A percentile compares a stretch with the other conserved stretches of the same genome.
Conservation (phyloP, 164 flowering plant genomes). For the Nymphaea colorata region DNA sequence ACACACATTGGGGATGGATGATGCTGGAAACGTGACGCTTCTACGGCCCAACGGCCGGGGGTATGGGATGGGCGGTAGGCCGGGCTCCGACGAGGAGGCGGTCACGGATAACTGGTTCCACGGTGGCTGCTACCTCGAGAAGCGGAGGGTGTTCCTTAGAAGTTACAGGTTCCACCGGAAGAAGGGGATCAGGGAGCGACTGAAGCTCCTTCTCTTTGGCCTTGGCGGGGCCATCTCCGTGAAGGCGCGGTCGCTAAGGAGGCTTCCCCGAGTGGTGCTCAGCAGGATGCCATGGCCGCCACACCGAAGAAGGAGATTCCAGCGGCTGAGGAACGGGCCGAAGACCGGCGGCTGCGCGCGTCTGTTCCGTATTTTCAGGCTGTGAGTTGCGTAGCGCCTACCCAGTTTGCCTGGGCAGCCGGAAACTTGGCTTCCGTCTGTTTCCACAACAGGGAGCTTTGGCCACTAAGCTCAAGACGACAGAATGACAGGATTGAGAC, state of each 20-base stretch:
- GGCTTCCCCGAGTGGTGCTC: neutral
- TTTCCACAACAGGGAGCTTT: no score
- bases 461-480: no score
- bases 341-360: neutral
- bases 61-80: no score
- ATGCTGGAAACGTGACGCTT: no score
- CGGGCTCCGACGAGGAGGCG: no score
- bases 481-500: no score
- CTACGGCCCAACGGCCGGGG: no score
- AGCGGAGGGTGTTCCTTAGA: neutral
- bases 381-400: neutral
- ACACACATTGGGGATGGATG: no score
- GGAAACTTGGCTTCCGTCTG: no score
- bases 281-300: neutral
- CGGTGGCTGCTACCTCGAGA: neutral
- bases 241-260: neutral
- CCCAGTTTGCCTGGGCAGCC: no score
- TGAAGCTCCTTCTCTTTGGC: neutral
- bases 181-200: neutral
- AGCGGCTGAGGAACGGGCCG: neutral
- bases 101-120: no score
- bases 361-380: neutral
- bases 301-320: neutral
- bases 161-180: neutral
- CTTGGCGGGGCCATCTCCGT: neutral